These are phyloP conservation scores for Alternaria gansuensis DNA, from an alignment of 2,329 filamentous ascomycete genomes.

Conservation along the genomic window DNA sequence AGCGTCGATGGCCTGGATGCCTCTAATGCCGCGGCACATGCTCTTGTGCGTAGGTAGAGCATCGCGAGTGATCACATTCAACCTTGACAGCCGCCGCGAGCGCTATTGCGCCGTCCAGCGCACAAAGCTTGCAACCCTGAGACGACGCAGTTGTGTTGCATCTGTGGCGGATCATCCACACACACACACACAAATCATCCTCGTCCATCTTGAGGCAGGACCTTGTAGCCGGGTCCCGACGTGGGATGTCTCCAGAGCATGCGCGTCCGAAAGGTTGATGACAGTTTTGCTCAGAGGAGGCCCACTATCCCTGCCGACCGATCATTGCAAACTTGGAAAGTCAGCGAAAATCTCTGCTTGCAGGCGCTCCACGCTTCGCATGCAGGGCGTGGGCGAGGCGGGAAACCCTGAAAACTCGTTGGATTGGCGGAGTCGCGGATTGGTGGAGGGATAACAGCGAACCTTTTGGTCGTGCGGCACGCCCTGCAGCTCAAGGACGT, in stretches of 20 bases:
- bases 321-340: constrained; percentile 8
- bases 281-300: constrained; percentile 1
- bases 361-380: constrained; percentile 14
- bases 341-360: constrained; percentile 22
- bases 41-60: background rate
- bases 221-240: background rate
- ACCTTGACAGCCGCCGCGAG: constrained; percentile 8
- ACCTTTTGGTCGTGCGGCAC: constrained; percentile 26
- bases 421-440: constrained; percentile 12
- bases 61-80: constrained; percentile 9
- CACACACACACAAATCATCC: background rate
- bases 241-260: constrained; percentile 6
- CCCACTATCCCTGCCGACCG: constrained; percentile 7
- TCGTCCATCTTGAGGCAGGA: constrained; percentile 1
- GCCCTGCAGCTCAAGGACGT: constrained; percentile 31
- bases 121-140: constrained; percentile 3
- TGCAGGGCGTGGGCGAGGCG: constrained; percentile 14
- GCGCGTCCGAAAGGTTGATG: constrained; percentile 7
- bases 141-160: constrained; percentile 9
- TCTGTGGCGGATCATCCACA: constrained; percentile 5
- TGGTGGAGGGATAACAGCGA: constrained; percentile 27
- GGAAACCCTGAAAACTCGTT: constrained; percentile 10
- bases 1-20: background rate
- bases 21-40: constrained; percentile 4
- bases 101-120: constrained; percentile 9